Percentiles rank a stretch among this genome's conserved stretches.
Evolutionary conservation across 441 rosid genomes (phyloP).

Genomic region (Syzygium syzygioides): DNA sequence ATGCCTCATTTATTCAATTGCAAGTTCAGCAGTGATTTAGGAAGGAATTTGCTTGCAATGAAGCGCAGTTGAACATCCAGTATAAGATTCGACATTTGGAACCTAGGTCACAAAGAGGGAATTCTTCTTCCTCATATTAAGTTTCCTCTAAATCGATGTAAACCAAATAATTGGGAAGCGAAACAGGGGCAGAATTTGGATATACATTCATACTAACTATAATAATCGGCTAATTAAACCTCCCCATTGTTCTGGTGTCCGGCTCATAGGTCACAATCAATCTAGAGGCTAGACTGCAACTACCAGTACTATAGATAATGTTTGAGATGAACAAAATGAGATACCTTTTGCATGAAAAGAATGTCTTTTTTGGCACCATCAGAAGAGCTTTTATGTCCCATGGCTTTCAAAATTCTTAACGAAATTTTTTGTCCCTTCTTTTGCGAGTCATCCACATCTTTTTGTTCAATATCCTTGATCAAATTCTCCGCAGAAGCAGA

Average conservation of each 20-base stretch:
- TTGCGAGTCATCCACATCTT: not conserved
- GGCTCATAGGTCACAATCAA: not conserved
- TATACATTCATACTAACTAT: not conserved
- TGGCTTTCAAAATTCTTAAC: not conserved
- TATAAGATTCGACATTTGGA: not conserved
- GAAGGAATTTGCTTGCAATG: not conserved
- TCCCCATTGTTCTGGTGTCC: not conserved
- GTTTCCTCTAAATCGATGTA: not conserved
- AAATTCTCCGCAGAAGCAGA: not conserved
- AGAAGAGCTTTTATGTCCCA: not conserved
- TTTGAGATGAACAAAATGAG: not conserved
- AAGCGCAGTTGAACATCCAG: not conserved
- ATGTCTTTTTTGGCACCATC: not conserved
- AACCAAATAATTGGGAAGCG: not conserved
- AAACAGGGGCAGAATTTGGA: not conserved
- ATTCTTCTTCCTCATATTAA: not conserved
- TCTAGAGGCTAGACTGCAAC: not conserved
- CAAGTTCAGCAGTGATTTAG: not conserved
- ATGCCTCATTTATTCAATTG: not conserved
- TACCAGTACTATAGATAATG: not conserved
- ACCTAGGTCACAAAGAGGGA: not conserved
- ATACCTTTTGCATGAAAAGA: slow-evolving; percentile 11
- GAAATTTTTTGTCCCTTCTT: not conserved
- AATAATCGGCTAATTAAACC: not conserved
- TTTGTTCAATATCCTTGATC: slow-evolving; percentile 2